Percentiles rank a stretch among this genome's conserved stretches.
phyloP scores from a whole-genome alignment of 192 early-diverging fungal species.

The Kappamyces sp. region DNA sequence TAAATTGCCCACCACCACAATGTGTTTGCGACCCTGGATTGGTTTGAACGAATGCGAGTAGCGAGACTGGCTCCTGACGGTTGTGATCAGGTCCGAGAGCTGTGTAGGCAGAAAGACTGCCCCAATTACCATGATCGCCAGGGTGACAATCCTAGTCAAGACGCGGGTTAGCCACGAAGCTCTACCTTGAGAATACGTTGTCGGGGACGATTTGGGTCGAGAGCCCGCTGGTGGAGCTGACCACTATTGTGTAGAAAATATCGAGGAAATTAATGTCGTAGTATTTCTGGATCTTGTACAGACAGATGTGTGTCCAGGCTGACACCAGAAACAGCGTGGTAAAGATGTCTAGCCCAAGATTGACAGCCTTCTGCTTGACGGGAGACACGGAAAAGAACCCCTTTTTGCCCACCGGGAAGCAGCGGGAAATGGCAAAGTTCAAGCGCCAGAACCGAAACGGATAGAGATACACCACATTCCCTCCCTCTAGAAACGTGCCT shows the following conservation, averaged over 20 bases:
- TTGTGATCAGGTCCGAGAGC: constrained; percentile 55
- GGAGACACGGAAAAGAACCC: constrained; percentile 36
- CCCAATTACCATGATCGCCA: constrained; percentile 68
- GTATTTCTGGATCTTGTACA: constrained; percentile 45
- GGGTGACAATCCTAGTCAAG: constrained; percentile 47
- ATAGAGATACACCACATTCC: constrained; percentile 34
- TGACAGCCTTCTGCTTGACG: constrained; percentile 58
- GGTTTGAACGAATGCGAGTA: constrained; percentile 49
- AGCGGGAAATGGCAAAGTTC: constrained; percentile 48
- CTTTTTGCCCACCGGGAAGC: constrained; percentile 46
- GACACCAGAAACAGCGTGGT: constrained; percentile 66
- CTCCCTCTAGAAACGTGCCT: constrained; percentile 57
- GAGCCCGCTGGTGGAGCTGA: constrained; percentile 56
- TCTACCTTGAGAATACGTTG: constrained; percentile 23
- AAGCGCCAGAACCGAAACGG: constrained; percentile 64
- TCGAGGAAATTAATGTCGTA: constrained; percentile 31
- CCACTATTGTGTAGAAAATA: constrained; percentile 30
- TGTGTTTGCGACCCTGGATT: constrained; percentile 38
- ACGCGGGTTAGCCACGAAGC: constrained; percentile 42
- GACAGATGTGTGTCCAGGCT: constrained; percentile 60
- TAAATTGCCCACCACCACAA: constrained; percentile 62
- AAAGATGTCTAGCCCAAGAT: constrained; percentile 54
- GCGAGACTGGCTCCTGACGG: constrained; percentile 52
- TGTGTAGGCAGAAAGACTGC: constrained; percentile 62
- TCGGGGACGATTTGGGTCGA: constrained; percentile 60